Evolutionary conservation across 2,329 filamentous ascomycete species (phyloP), one percentile per base, ranked within the genome.

Genomic region (Ascochyta clinopodiicola): DNA sequence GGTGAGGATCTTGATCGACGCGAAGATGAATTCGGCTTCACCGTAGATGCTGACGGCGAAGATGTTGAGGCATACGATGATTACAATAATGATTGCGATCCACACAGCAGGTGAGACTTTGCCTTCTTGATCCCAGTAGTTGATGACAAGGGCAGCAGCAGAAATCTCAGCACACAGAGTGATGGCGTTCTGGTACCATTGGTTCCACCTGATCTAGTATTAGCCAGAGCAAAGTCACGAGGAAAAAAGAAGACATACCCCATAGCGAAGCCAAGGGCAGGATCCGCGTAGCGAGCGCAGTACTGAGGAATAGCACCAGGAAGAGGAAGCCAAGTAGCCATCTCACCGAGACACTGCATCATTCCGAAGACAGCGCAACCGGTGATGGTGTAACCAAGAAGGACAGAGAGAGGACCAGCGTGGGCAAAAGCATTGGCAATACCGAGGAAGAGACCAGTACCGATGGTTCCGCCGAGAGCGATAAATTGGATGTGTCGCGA

Each of bases 401-500:
- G 63, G 35, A 74, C 71, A 44, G 71, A 73, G 40, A 74, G 60
- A 36, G 72, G 72, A 34, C 72, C 72, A 37, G 70, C 66, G 36
- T 67, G 58, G 40, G 71, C 67, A 46, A 75, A 73, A 19, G 71
- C 70, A 43, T 27, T 63, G 13, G 68, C 70, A 39, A 73, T 73
- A 68, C 70, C 69, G 22, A 74, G 64, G 59, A 74, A 74, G 8
- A 74, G 66, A 67, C 70, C 71, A 17, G 71, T 74, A 50, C 71
- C 64, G 34, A 86, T 86, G 4, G 82, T 84, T 53, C 84, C 83
- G 50, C 83, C 83, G 13, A 86, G 77, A 13, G 84, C 84, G 64
- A 87, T 86, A 66, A 85, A 84, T 58, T 85, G 78, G 45, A 85
- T 82, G 67, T 86, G 83, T 60, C 82, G 78, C 34, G 81, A 81